Base-by-base conservation (phyloP, 257 asterid genomes). In the Nicotiana sylvestris region DNA sequence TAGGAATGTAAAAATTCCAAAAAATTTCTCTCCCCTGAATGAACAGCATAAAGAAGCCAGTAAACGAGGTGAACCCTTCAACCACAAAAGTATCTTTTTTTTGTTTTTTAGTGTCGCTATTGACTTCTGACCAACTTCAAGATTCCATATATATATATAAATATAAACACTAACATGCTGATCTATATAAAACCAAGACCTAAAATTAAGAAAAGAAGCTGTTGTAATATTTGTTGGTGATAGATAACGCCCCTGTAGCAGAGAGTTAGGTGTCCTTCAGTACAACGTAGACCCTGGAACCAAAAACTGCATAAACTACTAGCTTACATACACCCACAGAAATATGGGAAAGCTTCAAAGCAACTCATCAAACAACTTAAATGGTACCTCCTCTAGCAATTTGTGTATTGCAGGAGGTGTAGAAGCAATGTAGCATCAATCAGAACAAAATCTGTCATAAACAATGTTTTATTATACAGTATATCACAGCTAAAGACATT, bases 91-190 rank as follows among this genome's bases (percentile, higher is more conserved):
- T 6, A 2, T n/a, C 2, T 12, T 60, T 49, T 43, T 39, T 39
- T 39, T 39, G 49, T 1, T 7, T 39, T 39, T 74, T 1, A 74
- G 39, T 6, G 0, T 74, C 16, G 27, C 61, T 21, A 12, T 49
- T 74, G 79, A 74, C 39, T 25, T 74, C 15, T 74, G 79, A 74
- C 43, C 79, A 49, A 74, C 62, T 21, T 39, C 57, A 70, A 39
- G 6, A n/a, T 39, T 43, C 5, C 16, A 51, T 10, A 49, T 49
- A 49, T 35, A 18, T 29, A 29, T 29, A 29, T 29, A 29, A 1
- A 29, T 29, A 29, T 29, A 9, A 68, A 18, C 32, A 35, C 56
- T 11, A 69, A 39, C 32, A 39, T n/a, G 6, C 37, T 70, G 21
- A 70, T 70, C 15, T 70, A 61, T n/a, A 61, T 7, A 61, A 9